Evolutionary conservation across 768 basidiomycete genomes (phyloP), one percentile per base, ranked within the genome.

Genomic region (Auriculariales sp.): DNA sequence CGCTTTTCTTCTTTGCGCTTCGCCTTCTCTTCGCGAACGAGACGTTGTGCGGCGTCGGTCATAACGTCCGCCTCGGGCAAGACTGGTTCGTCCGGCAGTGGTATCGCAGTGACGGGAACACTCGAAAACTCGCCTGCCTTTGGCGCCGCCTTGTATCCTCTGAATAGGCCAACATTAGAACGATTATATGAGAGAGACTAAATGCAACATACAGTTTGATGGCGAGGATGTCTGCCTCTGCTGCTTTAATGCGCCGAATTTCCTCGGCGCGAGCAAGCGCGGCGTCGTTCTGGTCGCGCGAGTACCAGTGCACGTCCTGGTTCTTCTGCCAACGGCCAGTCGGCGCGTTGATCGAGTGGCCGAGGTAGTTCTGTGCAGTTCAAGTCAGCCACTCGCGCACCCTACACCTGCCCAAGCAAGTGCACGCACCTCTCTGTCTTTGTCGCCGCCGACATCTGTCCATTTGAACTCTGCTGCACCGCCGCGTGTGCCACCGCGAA

Each of bases 291-390:
- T 53, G 25, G 3, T 91, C 88, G 27, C 92, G 79, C 57, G 69
- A 77, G 61, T 94, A 98, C 93, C 93, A 98, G 58, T 94, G 92
- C 14, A 98, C 68, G 59, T 98, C 93, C 62, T 93, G 91, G 69
- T 91, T 90, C 67, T 93, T 93, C 67, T 95, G 93, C 93, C 93
- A 98, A 44, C 93, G 72, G 1, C 93, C 93, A 1, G 88, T 88
- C 0, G 93, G 93, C 2, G 93, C 93, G 59, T 93, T 93, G 67
- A 95, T 78, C 48, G 87, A 87, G 62, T 94, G 89, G 3, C 93
- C 93, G 2, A 98, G 78, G 64, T 98, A 98, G 66, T 95, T 83
- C 83, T 97, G 59, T 25, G 54, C 4, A 22, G 17, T 44, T 28
- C 22, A 22, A 30, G 29, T 32, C 19, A 48, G 19, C 28, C 47